Conservation (phyloP, 805 yeast genomes). For the Sugiyamaella americana region DNA sequence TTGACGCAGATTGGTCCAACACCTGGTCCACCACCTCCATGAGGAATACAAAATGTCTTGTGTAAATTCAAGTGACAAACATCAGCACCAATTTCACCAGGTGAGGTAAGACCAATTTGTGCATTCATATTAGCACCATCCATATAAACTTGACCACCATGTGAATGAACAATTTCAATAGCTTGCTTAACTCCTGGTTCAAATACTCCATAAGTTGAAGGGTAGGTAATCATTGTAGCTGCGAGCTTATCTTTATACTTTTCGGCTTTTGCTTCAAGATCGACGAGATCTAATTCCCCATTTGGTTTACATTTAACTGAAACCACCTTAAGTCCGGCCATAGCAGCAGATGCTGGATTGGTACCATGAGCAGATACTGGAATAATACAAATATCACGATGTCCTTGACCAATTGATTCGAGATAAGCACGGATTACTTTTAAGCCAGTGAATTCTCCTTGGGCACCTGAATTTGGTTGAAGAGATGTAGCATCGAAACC, state of each 20-base stretch:
- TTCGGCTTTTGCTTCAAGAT: conserved; percentile 64
- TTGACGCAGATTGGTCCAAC: conserved; percentile 97
- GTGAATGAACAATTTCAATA: conserved; percentile 71
- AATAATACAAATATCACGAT: conserved; percentile 82
- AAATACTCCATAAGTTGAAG: conserved; percentile 93
- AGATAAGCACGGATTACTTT: conserved; percentile 78
- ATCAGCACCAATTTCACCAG: conserved; percentile 97
- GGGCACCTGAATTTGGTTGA: conserved; percentile 98
- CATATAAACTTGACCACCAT: conserved; percentile 94
- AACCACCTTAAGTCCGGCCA: conserved; percentile 92
- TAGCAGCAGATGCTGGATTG: conserved; percentile 96
- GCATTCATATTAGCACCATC: conserved; percentile 99
- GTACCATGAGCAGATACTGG: conserved; percentile 99
- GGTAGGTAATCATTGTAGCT: conserved; percentile 94
- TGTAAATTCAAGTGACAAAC: conserved; percentile 96
- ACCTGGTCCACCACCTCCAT: conserved; percentile 99
- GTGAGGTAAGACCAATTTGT: conserved; percentile 94
- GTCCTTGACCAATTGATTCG: conserved; percentile 58
- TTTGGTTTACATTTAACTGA: conserved; percentile 80
- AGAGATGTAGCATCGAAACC: conserved; percentile 87
- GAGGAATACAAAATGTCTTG: conserved; percentile 96
- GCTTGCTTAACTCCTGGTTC: conserved; percentile 88
- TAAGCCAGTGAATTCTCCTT: conserved; percentile 94
- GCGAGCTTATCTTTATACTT: conserved; percentile 68
- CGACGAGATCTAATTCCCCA: conserved; percentile 81